phyloP scores from a whole-genome alignment of 2,329 filamentous ascomycete genomes.

The Cladosporium velox region DNA sequence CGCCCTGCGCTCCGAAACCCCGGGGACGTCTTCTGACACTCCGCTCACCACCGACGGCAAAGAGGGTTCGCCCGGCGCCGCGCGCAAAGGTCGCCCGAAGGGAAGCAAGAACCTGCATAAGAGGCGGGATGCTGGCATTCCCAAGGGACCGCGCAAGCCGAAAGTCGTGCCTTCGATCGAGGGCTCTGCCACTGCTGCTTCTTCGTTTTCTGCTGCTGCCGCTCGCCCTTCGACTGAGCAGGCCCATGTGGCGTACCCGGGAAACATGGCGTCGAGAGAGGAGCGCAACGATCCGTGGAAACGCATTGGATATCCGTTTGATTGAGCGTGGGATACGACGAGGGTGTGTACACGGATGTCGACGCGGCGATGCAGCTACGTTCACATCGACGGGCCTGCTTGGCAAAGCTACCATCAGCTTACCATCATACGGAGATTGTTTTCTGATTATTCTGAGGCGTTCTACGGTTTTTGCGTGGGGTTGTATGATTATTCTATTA shows the following conservation, averaged over 20 bases:
- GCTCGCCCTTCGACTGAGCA: background rate
- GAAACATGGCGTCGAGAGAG: background rate
- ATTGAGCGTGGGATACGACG: background rate
- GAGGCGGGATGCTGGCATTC: constrained; percentile 51
- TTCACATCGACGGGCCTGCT: background rate
- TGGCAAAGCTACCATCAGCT: background rate
- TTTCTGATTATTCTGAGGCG: constrained; percentile 1
- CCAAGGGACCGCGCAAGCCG: constrained; percentile 48
- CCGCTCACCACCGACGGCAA: constrained; percentile 22
- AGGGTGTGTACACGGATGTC: background rate
- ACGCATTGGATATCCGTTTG: constrained; percentile 6
- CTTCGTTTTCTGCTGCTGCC: background rate
- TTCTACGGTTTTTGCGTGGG: background rate
- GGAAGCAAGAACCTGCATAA: constrained; percentile 51
- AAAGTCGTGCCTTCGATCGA: constrained; percentile 24
- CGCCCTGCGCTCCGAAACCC: constrained; percentile 18
- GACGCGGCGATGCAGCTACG: background rate
- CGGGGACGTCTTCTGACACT: constrained; percentile 20
- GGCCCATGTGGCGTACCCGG: background rate
- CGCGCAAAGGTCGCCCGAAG: constrained; percentile 42
- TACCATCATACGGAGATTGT: background rate
- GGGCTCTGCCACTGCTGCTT: background rate
- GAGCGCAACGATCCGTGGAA: constrained; percentile 17
- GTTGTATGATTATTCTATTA: background rate
- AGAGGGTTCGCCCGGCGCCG: constrained; percentile 18